Evolutionary conservation across 139 green algal species (phyloP), one percentile per base, ranked within the genome.

Genomic region (Micractinium conductrix): DNA sequence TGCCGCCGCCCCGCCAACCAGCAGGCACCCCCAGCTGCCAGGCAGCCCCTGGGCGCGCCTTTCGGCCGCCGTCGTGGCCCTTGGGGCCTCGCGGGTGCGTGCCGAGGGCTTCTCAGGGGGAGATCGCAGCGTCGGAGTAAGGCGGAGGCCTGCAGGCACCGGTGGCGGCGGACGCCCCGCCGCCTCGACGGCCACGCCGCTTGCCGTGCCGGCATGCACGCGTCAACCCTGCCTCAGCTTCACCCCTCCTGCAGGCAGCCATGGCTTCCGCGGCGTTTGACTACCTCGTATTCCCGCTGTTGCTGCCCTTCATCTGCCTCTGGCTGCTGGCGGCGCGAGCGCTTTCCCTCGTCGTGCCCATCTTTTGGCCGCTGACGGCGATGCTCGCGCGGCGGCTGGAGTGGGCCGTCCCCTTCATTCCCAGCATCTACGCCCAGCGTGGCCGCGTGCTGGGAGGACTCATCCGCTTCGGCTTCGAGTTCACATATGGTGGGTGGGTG

Each of bases 371-470:
- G 24, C 88, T 87, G 26, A 88, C 74, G 3, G 5, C 87, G 26
- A 16, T 91, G 37, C 79, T 93, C 0, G 84, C 80, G 4, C 63
- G 81, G 22, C 81, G 84, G 6, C 79, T 96, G n/a, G 93, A 93
- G 65, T 96, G 91, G 91, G 90, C 93, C 1, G 90, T 87, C 58
- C 93, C 93, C 70, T 95, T 96, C 86, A 91, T 94, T 21, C 91
- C 88, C 1, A 40, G 88, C 65, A 93, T 93, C 58, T 96, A 79
- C 82, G 62, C 50, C 8, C 74, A 62, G 2, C 3, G 88, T 55
- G 89, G 91, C 22, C 75, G 85, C 10, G 43, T 92, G 30, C 43
- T n/a, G 14, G 91, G 89, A 68, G 81, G 53, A 50, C 45, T 73
- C 38, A 62, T 42, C 74, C 79, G 89, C 78, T 37, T 93, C 45